Percentiles rank a stretch among this genome's conserved stretches.
phyloP scores from a whole-genome alignment of 352 stramenopile species.

The Phytophthora pluvialis region DNA sequence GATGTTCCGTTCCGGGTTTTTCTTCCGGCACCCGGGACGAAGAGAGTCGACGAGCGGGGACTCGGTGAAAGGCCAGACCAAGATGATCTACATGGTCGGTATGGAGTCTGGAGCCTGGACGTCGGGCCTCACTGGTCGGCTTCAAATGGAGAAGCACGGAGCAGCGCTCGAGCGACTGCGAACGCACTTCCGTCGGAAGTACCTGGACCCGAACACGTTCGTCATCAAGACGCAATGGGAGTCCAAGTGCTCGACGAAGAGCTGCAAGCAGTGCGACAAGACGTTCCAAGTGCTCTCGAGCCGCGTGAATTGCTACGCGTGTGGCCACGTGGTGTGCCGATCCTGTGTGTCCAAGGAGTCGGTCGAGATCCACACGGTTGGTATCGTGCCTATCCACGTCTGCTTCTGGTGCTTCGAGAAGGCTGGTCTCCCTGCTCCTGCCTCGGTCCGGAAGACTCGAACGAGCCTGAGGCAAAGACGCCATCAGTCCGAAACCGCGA shows the following conservation, averaged over 20 bases:
- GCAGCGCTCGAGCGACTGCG: slow-evolving; percentile 43
- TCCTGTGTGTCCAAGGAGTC: slow-evolving; percentile 43
- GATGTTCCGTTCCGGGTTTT: slow-evolving; percentile 63
- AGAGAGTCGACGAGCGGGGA: slow-evolving; percentile 14
- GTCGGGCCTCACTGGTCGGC: slow-evolving; percentile 31
- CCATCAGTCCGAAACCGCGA: slow-evolving; percentile 26
- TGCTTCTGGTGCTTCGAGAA: slow-evolving; percentile 40
- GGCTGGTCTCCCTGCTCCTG: slow-evolving; percentile 28
- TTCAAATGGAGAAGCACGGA: slow-evolving; percentile 54
- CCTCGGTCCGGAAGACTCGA: slow-evolving; percentile 14
- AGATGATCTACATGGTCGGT: slow-evolving; percentile 63
- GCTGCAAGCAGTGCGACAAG: slow-evolving; percentile 41
- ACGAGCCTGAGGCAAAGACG: slow-evolving; percentile 19
- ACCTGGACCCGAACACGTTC: slow-evolving; percentile 53
- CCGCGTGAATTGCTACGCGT: slow-evolving; percentile 48
- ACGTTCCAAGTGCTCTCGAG: slow-evolving; percentile 45
- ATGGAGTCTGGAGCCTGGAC: slow-evolving; percentile 36
- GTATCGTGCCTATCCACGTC: slow-evolving; percentile 37
- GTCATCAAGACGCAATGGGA: slow-evolving; percentile 48
- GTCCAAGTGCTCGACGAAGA: slow-evolving; percentile 27
- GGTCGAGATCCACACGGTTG: slow-evolving; percentile 36
- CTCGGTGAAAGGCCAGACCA: slow-evolving; percentile 32
- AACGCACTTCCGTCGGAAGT: slow-evolving; percentile 45
- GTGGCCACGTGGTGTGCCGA: slow-evolving; percentile 41
- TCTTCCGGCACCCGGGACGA: slow-evolving; percentile 37